Evolutionary conservation across 1,284 basidiomycete genomes (phyloP), one percentile per base, ranked within the genome.

Genomic region (Meira miltonrushii): DNA sequence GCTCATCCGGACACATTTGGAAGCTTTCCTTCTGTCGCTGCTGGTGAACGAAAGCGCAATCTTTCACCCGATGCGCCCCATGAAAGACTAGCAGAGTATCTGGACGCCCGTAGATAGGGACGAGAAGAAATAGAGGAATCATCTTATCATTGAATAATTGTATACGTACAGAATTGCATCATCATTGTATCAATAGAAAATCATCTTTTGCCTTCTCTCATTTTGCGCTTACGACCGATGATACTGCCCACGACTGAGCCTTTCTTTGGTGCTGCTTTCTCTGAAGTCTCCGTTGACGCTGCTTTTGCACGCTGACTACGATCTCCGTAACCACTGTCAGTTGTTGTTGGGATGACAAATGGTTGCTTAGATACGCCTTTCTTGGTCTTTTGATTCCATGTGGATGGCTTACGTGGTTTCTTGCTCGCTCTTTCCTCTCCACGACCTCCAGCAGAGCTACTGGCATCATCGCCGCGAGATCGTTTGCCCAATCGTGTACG

Each of bases 1-100:
- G 97, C 98, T 72, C 94, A 98, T 78, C 91, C 92, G n/a, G 92
- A 96, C 74, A 81, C 94, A 56, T 98, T 99, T 79, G 86, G 90
- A 1, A 94, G 90, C 1, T 99, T 98, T 79, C 95, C 95, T 15
- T 93, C 90, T 43, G 85, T 88, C 19, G 95, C 95, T n/a, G 92
- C 92, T 2, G 95, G 95, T 21, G 95, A 98, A 54, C 44, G 57
- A 11, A 44, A 43, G 43, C 52, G 23, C 38, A 33, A 33, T 13
- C 44, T 15, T 38, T 54, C 46, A 3, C 58, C 54, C 2, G 38
- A 47, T 19, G 50, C 61, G n/a, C 57, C 57, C 10, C 38, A 47
- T 10, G 28, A 33, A 33, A 33, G 28, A 4, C 28, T 33, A 33
- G 28, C 28, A 33, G 28, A 33, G 28, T 33, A 33, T 33, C 3